These are phyloP conservation scores for Suillus ampliporus DNA, from an alignment of 768 basidiomycete species.

Conservation along the genomic window DNA sequence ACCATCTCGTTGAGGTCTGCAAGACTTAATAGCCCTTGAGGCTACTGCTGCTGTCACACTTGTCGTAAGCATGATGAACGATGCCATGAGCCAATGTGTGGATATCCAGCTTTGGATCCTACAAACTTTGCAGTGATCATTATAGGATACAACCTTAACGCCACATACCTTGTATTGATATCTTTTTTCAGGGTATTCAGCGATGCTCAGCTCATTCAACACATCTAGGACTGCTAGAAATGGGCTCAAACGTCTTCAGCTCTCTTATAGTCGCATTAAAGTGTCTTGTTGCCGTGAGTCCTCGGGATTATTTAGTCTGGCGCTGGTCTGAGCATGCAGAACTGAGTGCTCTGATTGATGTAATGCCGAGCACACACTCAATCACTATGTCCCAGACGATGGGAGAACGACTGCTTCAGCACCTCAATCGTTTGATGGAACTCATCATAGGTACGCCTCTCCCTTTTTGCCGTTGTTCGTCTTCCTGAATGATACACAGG, in stretches of 20 bases:
- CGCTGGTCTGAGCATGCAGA: conserved; percentile 71
- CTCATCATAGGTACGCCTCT: conserved; percentile 70
- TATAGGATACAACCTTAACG: conserved; percentile 61
- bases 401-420: conserved; percentile 67
- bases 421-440: conserved; percentile 70
- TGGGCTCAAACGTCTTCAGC: conserved; percentile 73
- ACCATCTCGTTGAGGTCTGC: conserved; percentile 92
- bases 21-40: conserved; percentile 85
- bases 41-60: conserved; percentile 76
- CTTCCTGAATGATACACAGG: conserved; percentile 43
- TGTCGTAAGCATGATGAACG: conserved; percentile 83
- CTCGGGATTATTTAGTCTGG: conserved; percentile 83
- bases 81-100: conserved; percentile 91
- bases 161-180: not conserved
- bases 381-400: conserved; percentile 51
- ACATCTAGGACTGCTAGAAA: conserved; percentile 73
- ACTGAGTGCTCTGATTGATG: too few relatives aligned
- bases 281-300: conserved; percentile 85
- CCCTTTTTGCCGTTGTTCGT: not conserved
- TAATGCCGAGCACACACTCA: conserved; percentile 59
- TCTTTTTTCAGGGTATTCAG: conserved; percentile 62
- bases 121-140: conserved; percentile 91
- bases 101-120: conserved; percentile 95
- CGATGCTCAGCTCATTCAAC: conserved; percentile 78
- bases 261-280: conserved; percentile 84